Base-by-base conservation (phyloP, 2,329 filamentous ascomycete genomes). In the Venturia effusa region DNA sequence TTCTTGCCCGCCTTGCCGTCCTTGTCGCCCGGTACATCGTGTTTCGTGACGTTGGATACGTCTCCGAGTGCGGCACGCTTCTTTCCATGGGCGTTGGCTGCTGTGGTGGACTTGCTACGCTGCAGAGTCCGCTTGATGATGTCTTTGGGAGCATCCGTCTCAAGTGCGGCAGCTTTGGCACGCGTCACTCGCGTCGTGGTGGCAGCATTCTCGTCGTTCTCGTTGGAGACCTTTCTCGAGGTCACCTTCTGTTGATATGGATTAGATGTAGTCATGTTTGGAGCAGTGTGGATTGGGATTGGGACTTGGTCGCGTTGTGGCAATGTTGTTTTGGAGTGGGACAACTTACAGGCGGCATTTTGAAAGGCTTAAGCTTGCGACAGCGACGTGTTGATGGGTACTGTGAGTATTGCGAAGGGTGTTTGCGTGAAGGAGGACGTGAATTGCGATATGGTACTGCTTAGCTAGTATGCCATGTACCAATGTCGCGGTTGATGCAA, bases 21-120 rank as follows among this genome's bases (percentile, higher is more conserved):
- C 65, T 76, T 79, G 6, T 77, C 71, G 19, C 68, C 66, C 41
- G 62, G 66, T 3, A 27, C 48, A 24, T 90, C 89, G 59, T 83
- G 83, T 76, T 97, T 97, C 70, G 86, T 86, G 67, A 96, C 88
- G 78, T 99, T 99, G 84, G 92, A 97, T 70, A 97, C 89, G 79
- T 99, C 94, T 65, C 90, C 92, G 43, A 99, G 83, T 60, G 90
- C 92, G 70, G 88, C 84, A 73, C 94, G 90, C 79, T 89, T 94
- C 72, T 88, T 84, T 66, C 80, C 74, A 66, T 69, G 70, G 62
- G 68, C 81, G 59, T 77, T 74, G 60, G 81, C 71, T 37, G 73
- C 77, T 3, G 73, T 67, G 30, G 67, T 67, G 5, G 77, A 74
- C 70, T 79, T 79, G 76, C 62, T 88, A 88, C 69, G 88, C 87